phyloP scores from a whole-genome alignment of 805 yeast species.

The Suhomyces prunicola region DNA sequence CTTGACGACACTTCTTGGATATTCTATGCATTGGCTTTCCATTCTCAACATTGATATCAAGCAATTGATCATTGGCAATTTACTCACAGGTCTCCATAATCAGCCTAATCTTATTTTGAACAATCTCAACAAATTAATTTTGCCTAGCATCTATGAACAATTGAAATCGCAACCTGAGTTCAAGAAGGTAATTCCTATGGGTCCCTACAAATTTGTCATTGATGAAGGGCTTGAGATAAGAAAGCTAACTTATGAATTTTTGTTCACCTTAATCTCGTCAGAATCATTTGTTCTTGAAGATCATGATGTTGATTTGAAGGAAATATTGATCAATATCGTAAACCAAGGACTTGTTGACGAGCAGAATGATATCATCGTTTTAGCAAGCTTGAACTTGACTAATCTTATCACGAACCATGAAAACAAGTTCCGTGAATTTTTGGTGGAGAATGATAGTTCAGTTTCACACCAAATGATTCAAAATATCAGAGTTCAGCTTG shows the following conservation, averaged over 20 bases:
- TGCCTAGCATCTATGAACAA: constrained; percentile 54
- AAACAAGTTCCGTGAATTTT: constrained; percentile 18
- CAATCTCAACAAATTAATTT: constrained; percentile 38
- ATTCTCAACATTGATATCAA: constrained; percentile 49
- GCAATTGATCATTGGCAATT: constrained; percentile 55
- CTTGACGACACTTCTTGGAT: constrained; percentile 13
- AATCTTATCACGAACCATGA: constrained; percentile 36
- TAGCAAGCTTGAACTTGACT: constrained; percentile 43
- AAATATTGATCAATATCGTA: constrained; percentile 42
- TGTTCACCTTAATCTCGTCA: constrained; percentile 49
- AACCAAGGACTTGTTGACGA: constrained; percentile 56
- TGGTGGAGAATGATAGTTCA: constrained; percentile 10
- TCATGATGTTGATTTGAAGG: constrained; percentile 23
- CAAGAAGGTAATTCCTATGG: constrained; percentile 70
- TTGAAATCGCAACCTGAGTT: constrained; percentile 53
- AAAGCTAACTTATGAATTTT: constrained; percentile 66
- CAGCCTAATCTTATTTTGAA: constrained; percentile 47
- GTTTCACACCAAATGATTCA: constrained; percentile 32
- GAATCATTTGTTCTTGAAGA: constrained; percentile 13
- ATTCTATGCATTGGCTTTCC: constrained; percentile 21
- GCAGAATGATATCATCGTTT: constrained; percentile 54
- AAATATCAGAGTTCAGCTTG: constrained; percentile 34
- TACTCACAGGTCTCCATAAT: constrained; percentile 59
- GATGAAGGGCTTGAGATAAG: constrained; percentile 76
- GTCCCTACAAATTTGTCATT: constrained; percentile 79